Conservation (phyloP, 164 flowering plant species). For the Vitis rupestris region DNA sequence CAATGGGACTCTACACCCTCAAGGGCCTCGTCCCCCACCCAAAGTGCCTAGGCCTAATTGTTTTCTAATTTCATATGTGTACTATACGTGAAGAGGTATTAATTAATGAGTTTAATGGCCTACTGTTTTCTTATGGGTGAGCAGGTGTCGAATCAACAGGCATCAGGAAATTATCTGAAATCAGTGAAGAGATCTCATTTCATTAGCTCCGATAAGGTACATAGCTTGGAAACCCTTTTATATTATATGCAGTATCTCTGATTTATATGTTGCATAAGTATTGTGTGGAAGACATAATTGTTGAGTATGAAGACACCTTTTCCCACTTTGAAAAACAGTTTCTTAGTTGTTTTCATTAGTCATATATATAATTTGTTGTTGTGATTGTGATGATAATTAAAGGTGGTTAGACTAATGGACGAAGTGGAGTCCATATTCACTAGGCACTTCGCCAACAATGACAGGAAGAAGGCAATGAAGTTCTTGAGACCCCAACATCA, state of each 20-base stretch:
- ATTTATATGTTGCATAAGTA: no score
- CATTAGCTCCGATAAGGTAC: slow-evolving; percentile 93
- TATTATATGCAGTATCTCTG: no score
- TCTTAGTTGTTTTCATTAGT: slow-evolving; percentile 9
- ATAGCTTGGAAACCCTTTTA: no score
- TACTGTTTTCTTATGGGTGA: background rate
- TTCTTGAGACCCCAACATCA: slow-evolving; percentile 76
- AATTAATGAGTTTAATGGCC: no score
- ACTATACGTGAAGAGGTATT: no score
- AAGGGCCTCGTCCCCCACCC: no score
- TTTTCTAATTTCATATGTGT: no score
- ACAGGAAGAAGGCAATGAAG: slow-evolving; percentile 96
- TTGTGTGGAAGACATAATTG: background rate
- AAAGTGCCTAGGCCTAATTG: no score
- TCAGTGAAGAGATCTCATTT: slow-evolving; percentile 83
- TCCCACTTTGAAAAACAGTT: no score
- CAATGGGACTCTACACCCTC: no score
- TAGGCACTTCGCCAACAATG: slow-evolving; percentile 87
- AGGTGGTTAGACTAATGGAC: slow-evolving; percentile 86
- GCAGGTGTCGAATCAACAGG: slow-evolving; percentile 75
- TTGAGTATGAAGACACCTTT: background rate
- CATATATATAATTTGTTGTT: slow-evolving; percentile 3
- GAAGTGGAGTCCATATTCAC: slow-evolving; percentile 99
- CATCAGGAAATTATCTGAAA: slow-evolving; percentile 68
- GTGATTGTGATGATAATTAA: slow-evolving; percentile 7